phyloP scores from a whole-genome alignment of 108 stramenopile species.

The Cyclotella atomus region DNA sequence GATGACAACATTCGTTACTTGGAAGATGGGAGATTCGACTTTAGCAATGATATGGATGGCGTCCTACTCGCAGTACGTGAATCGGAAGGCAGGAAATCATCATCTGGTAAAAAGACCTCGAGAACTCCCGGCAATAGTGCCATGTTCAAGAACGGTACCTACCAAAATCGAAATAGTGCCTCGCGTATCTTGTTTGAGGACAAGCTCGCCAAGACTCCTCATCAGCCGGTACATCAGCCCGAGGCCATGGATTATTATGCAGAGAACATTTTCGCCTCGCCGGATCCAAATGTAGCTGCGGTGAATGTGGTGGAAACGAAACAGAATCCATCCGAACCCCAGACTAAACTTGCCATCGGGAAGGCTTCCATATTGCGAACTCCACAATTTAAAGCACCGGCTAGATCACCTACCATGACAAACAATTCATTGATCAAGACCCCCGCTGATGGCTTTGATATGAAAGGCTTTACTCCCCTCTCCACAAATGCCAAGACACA shows the following conservation, averaged over 20 bases:
- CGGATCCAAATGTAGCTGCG: neutral
- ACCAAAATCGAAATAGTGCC: conserved; percentile 10
- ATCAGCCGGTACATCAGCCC: neutral
- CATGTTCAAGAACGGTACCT: neutral
- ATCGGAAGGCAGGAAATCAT: conserved; percentile 1
- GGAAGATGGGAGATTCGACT: conserved; percentile 87
- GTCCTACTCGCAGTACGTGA: conserved; percentile 81
- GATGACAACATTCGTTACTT: conserved; percentile 43
- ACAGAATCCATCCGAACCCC: conserved; percentile 5
- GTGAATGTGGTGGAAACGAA: neutral
- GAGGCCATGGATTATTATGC: neutral
- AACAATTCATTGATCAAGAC: conserved; percentile 30
- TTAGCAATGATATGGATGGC: conserved; percentile 83
- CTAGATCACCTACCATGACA: conserved; percentile 9
- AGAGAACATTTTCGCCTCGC: conserved; percentile 41
- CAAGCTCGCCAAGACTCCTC: neutral
- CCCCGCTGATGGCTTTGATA: conserved; percentile 24
- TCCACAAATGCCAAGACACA: conserved; percentile 23
- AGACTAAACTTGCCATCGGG: conserved; percentile 33
- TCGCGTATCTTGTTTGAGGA: conserved; percentile 21
- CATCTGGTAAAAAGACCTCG: neutral
- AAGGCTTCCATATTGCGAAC: conserved; percentile 41
- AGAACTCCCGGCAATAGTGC: neutral
- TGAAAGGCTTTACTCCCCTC: conserved; percentile 43
- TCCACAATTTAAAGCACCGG: conserved; percentile 16